Percentiles rank a stretch among this genome's conserved stretches.
Conservation (phyloP, 202 grass and related monocot species). For the Zizania palustris region DNA sequence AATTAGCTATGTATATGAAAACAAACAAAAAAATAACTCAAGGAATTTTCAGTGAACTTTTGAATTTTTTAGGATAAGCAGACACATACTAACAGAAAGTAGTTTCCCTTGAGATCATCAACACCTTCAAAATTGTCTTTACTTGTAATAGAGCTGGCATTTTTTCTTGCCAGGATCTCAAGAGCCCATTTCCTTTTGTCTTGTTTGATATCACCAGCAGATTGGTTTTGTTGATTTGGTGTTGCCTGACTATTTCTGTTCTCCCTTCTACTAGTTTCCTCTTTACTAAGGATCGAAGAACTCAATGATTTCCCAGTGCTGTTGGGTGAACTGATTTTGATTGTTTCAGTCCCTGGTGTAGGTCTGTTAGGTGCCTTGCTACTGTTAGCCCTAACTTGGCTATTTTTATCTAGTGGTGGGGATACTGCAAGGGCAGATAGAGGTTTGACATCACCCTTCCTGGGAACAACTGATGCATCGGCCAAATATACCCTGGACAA, state of each 20-base stretch:
- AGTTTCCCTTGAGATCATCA: constrained; percentile 64
- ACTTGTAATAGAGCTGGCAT: constrained; percentile 57
- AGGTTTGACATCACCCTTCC: constrained; percentile 88
- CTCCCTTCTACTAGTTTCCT: constrained; percentile 43
- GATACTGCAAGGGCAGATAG: constrained; percentile 60
- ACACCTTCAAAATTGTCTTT: constrained; percentile 65
- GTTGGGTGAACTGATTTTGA: constrained; percentile 51
- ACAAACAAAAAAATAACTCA: constrained; percentile 18
- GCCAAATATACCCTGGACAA: constrained; percentile 96
- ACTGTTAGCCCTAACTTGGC: constrained; percentile 39
- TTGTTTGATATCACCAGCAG: constrained; percentile 55
- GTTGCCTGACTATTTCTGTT: constrained; percentile 47
- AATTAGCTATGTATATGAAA: background rate
- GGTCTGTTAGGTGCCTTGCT: constrained; percentile 43
- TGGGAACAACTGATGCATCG: constrained; percentile 93
- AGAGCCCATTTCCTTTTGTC: constrained; percentile 98
- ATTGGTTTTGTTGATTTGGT: constrained; percentile 50
- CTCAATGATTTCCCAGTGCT: constrained; percentile 36
- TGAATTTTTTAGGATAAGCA: constrained; percentile 32
- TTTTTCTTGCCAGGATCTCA: constrained; percentile 94
- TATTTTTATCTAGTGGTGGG: constrained; percentile 49
- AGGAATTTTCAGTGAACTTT: constrained; percentile 26
- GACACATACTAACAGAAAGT: constrained; percentile 73
- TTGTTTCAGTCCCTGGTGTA: constrained; percentile 33
- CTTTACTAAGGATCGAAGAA: constrained; percentile 46